A percentile compares a stretch with the other conserved stretches of the same genome.
phyloP scores from a whole-genome alignment of 106 monocot genomes.

The Dendrobium catenatum region DNA sequence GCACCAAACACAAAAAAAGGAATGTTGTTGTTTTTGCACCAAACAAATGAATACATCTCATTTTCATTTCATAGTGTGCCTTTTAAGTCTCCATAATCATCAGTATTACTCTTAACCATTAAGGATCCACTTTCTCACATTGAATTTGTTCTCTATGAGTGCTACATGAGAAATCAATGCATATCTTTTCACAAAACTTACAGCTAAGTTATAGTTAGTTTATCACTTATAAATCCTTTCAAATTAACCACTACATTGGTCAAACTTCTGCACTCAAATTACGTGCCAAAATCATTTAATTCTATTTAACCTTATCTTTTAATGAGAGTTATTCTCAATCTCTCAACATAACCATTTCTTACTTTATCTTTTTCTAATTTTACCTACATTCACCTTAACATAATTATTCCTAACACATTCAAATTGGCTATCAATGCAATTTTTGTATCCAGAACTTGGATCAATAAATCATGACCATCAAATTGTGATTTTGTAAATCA shows the following conservation, averaged over 20 bases:
- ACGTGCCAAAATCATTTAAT: background rate
- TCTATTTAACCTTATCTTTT: background rate
- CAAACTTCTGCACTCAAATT: background rate
- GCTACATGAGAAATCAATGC: background rate
- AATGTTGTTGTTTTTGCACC: no score
- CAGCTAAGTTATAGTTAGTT: background rate
- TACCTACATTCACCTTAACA: background rate
- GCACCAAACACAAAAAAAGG: no score
- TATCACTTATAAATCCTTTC: background rate
- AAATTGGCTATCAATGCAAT: background rate
- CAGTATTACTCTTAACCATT: background rate
- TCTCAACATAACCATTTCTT: background rate
- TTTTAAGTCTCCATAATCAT: background rate
- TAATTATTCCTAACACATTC: background rate
- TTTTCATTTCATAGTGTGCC: background rate
- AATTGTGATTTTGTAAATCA: background rate
- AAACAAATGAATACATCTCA: background rate
- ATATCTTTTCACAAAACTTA: background rate
- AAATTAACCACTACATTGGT: background rate
- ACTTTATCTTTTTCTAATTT: background rate
- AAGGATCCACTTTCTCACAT: background rate
- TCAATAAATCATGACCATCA: background rate
- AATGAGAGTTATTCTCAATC: conserved; percentile 1
- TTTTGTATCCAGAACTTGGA: background rate
- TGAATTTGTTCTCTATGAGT: background rate